These are phyloP conservation scores for Calonectria pauciramosa DNA, from an alignment of 2,329 filamentous ascomycete species.

Conservation along the genomic window DNA sequence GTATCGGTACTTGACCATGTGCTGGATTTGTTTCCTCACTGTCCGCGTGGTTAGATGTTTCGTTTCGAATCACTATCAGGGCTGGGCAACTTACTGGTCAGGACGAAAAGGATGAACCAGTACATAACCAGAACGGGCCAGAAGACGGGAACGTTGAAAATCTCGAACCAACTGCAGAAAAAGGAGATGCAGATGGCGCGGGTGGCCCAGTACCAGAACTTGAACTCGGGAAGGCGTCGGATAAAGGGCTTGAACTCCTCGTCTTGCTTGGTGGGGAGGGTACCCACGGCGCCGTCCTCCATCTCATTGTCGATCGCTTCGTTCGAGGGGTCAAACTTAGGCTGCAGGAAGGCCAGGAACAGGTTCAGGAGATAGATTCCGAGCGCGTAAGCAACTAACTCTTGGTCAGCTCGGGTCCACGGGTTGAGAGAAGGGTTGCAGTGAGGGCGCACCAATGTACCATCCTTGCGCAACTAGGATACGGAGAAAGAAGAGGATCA, in stretches of 20 bases:
- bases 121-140: conserved; percentile 99
- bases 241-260: conserved; percentile 99
- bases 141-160: conserved; percentile 98
- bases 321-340: conserved; percentile 98
- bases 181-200: conserved; percentile 88
- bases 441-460: conserved; percentile 84
- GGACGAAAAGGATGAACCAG: conserved; percentile 95
- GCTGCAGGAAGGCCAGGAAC: conserved; percentile 97
- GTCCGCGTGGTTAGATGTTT: conserved; percentile 24
- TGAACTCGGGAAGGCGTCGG: conserved; percentile 95
- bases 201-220: conserved; percentile 99
- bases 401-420: conserved; percentile 24
- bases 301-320: conserved; percentile 93
- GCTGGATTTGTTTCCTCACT: conserved; percentile 99
- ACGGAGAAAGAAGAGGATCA: conserved; percentile 87
- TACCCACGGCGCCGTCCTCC: conserved; percentile 88
- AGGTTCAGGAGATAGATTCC: conserved; percentile 99
- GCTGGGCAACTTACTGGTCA: conserved; percentile 83
- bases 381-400: conserved; percentile 91
- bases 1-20: conserved; percentile 99
- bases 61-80: too few species aligned
- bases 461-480: conserved; percentile 95
- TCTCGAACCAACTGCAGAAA: conserved; percentile 89
- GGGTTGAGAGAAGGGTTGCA: not conserved
- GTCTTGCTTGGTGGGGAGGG: conserved; percentile 93